Percentiles rank a stretch among this genome's conserved stretches.
These are phyloP conservation scores for Plasmodium reichenowi DNA, from an alignment of 169 alveolate species.

Conservation along the genomic window DNA sequence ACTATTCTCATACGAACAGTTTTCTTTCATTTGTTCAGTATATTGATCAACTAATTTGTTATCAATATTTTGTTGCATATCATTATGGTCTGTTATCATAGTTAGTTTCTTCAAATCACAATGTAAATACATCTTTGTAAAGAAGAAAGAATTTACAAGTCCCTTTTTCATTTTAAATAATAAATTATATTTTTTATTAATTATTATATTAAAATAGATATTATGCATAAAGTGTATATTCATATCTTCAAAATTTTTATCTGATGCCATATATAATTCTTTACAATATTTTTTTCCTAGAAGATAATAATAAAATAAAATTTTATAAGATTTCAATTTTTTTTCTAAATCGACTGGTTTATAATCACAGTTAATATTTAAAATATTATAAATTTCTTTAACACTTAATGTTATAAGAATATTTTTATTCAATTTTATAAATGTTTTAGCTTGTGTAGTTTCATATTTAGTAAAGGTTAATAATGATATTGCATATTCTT, in stretches of 20 bases:
- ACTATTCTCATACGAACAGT: not conserved
- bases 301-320: slow-evolving; percentile 41
- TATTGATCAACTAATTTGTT: not conserved
- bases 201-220: slow-evolving; percentile 22
- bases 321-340: slow-evolving; percentile 33
- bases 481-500: slow-evolving; percentile 8
- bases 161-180: slow-evolving; percentile 11
- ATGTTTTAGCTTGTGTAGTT: slow-evolving; percentile 52
- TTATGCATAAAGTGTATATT: slow-evolving; percentile 31
- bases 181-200: slow-evolving; percentile 43
- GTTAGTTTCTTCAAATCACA: slow-evolving; percentile 9
- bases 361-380: slow-evolving; percentile 29
- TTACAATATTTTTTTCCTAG: slow-evolving; percentile 63
- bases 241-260: slow-evolving; percentile 40
- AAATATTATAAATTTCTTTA: slow-evolving; percentile 37
- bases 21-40: not conserved
- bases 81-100: slow-evolving; percentile 11
- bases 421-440: slow-evolving; percentile 20
- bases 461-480: slow-evolving; percentile 44
- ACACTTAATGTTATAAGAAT: slow-evolving; percentile 36
- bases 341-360: slow-evolving; percentile 48
- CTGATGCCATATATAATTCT: slow-evolving; percentile 59
- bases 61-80: not conserved
- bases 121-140: slow-evolving; percentile 34
- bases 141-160: slow-evolving; percentile 46